Percentiles rank a stretch among this genome's conserved stretches.
These are phyloP conservation scores for Microcyclosporella mali DNA, from an alignment of 2,329 filamentous ascomycete species.

Conservation along the genomic window DNA sequence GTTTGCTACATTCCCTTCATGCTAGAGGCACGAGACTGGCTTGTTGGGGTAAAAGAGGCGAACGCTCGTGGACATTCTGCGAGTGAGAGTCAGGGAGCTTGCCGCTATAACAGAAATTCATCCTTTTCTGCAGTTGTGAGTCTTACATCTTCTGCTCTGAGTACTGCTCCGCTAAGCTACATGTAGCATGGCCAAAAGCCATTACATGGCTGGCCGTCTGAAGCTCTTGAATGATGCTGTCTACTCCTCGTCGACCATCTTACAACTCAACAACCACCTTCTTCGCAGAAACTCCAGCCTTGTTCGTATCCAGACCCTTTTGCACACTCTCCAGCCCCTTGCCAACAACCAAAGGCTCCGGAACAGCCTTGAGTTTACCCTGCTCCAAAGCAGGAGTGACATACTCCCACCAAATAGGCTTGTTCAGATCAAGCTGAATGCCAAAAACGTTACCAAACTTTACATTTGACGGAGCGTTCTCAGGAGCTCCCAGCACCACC, in stretches of 20 bases:
- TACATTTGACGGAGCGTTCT: conserved; percentile 23
- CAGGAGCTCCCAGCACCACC: conserved; percentile 15
- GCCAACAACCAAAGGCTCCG: conserved; percentile 34
- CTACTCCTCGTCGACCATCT: not conserved
- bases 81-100: too few species aligned
- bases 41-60: too few species aligned
- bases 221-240: not conserved
- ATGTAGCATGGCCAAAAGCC: too few species aligned
- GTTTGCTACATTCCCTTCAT: too few species aligned
- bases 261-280: conserved; percentile 31
- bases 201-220: not conserved
- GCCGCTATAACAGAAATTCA: too few species aligned
- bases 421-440: conserved; percentile 19
- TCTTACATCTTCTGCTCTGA: too few species aligned
- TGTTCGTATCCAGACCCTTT: conserved; percentile 26
- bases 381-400: conserved; percentile 31
- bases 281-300: conserved; percentile 30
- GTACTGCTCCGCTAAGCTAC: too few species aligned
- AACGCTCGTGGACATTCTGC: too few species aligned
- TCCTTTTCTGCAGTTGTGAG: too few species aligned
- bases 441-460: conserved; percentile 27
- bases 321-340: conserved; percentile 33
- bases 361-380: conserved; percentile 30
- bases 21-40: too few species aligned
- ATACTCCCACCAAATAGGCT: conserved; percentile 26